Evolutionary conservation across 2,329 filamentous ascomycete species (phyloP).

Genomic region (Celoporthe dispersa): DNA sequence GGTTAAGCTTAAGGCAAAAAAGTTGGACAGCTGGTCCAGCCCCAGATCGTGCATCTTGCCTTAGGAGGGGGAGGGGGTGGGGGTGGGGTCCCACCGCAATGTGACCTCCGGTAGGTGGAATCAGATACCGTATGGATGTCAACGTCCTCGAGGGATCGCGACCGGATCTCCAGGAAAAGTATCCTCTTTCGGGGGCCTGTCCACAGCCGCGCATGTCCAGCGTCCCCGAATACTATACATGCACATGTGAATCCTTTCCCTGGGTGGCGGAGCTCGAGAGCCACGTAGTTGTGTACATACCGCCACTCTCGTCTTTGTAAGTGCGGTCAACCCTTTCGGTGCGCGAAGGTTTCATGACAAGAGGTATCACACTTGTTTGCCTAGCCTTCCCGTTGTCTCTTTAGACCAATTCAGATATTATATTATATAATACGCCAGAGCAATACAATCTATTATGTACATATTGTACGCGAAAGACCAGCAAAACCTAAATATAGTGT

Average conservation of each 20-base stretch:
- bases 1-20: conserved; percentile 9
- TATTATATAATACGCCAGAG: no score
- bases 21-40: not conserved
- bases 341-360: no score
- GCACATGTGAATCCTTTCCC: not conserved
- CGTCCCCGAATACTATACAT: not conserved
- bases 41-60: not conserved
- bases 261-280: not conserved
- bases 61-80: no score
- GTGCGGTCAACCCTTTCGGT: no score
- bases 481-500: not conserved
- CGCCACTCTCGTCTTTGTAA: not conserved
- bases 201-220: not conserved
- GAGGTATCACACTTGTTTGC: no score
- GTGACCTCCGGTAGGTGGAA: conserved; percentile 13
- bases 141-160: not conserved
- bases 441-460: not conserved
- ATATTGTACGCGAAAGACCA: not conserved
- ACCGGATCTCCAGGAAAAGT: not conserved
- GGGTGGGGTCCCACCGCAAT: not conserved
- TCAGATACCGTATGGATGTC: not conserved
- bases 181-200: not conserved
- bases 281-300: not conserved
- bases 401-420: no score
- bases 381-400: no score